Evolutionary conservation across 768 basidiomycete genomes (phyloP), one percentile per base, ranked within the genome.

Genomic region (Hemileccinum rubropunctum): DNA sequence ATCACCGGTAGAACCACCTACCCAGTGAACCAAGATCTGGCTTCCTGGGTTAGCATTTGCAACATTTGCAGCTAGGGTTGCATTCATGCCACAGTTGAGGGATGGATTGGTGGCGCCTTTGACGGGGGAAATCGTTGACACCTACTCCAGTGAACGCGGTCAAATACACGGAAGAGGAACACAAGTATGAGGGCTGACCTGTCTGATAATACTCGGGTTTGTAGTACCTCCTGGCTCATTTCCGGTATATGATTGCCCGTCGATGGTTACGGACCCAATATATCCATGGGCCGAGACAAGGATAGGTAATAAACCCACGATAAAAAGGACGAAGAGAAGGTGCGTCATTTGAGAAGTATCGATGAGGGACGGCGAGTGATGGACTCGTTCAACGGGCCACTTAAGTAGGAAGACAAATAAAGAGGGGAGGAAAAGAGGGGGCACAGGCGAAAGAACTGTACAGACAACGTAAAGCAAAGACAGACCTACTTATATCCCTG

Each of bases 1-100:
- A 56, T 47, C 57, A 53, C 71, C 68, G 0, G 74, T 79, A 42
- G 73, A 28, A 13, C 66, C 60, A 3, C 66, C 80, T 1, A 63
- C 64, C 86, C 86, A 88, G 42, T 76, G 59, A 58, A 87, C 73
- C 6, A 66, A 60, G 32, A 88, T 42, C 7, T 58, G 57, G 59
- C 78, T 80, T 6, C 84, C 86, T 1, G 86, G 81, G 50, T 80
- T 81, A 10, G 77, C 84, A 39, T 71, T 67, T n/a, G 74, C 82
- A 28, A 78, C 72, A 15, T 76, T 59, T 2, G 73, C 52, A 1
- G 82, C 86, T 0, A 72, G 57, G 35, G 71, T 65, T 1, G 84
- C 79, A 37, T 76, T 70, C 40, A 71, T 66, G 26, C 87, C 87
- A 58, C 87, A 89, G 60, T 77, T 82, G 4, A 85, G 34, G 40